Conservation (phyloP, 129 eudicot species). For the Mikania micrantha region DNA sequence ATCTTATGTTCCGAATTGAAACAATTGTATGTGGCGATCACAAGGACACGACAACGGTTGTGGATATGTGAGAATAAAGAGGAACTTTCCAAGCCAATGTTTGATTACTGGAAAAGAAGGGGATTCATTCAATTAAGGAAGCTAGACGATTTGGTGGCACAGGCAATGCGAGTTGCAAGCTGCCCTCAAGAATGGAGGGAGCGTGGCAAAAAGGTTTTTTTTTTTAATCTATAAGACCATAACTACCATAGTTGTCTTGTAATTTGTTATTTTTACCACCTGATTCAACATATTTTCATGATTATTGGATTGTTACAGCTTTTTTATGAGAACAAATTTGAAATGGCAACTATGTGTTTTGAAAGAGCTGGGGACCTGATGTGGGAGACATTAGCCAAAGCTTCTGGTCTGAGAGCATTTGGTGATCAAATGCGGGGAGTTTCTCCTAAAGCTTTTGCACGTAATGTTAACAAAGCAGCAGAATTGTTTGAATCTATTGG, state of each 20-base stretch:
- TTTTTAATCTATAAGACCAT: background rate
- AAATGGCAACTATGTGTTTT: constrained; percentile 82
- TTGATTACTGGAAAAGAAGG: constrained; percentile 68
- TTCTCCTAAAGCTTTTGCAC: constrained; percentile 34
- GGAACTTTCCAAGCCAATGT: constrained; percentile 63
- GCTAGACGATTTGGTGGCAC: constrained; percentile 59
- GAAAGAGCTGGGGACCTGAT: constrained; percentile 65
- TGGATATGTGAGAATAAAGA: constrained; percentile 75
- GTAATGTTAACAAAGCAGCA: constrained; percentile 54
- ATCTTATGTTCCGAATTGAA: constrained; percentile 73
- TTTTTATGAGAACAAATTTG: constrained; percentile 55
- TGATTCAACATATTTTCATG: background rate
- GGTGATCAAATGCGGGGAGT: constrained; percentile 40
- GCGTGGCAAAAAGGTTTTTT: constrained; percentile 66
- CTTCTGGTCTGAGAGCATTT: constrained; percentile 48
- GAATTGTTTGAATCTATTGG: constrained; percentile 58
- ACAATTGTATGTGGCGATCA: constrained; percentile 75
- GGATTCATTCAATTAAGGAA: constrained; percentile 50
- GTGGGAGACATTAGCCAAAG: constrained; percentile 69
- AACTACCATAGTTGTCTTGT: background rate
- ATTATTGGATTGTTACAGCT: constrained; percentile 37
- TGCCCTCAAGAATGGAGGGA: constrained; percentile 73
- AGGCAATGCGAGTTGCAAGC: constrained; percentile 79
- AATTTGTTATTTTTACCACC: background rate
- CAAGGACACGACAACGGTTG: constrained; percentile 75